These are phyloP conservation scores for Blastobotrys chiropterorum DNA, from an alignment of 805 yeast genomes.

Conservation along the genomic window DNA sequence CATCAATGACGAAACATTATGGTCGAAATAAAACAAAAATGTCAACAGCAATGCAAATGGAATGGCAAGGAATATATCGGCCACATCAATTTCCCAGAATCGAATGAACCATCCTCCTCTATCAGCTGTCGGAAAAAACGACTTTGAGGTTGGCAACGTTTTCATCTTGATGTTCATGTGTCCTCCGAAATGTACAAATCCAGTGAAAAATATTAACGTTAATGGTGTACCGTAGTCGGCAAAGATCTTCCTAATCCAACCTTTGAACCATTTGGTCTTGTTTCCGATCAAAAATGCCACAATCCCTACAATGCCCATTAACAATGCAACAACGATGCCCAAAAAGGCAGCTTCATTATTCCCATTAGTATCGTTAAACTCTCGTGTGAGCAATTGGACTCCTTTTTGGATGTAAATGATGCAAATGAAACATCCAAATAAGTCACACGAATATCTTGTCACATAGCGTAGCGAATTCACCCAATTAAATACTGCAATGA, in stretches of 20 bases:
- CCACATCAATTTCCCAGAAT: constrained; percentile 68
- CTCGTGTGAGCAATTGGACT: constrained; percentile 68
- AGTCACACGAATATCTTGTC: constrained; percentile 81
- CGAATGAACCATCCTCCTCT: constrained; percentile 73
- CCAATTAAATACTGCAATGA: constrained; percentile 63
- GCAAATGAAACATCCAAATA: constrained; percentile 87
- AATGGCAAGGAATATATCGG: constrained; percentile 77
- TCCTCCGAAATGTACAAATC: constrained; percentile 89
- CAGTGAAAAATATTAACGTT: constrained; percentile 83
- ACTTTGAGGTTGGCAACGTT: constrained; percentile 58
- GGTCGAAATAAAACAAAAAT: constrained; percentile 85
- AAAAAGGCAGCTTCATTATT: constrained; percentile 53
- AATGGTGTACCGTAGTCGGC: constrained; percentile 84
- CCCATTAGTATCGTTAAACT: constrained; percentile 54
- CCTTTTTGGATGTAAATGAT: constrained; percentile 88
- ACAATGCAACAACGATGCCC: constrained; percentile 63
- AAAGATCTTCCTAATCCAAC: constrained; percentile 55
- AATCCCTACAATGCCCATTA: constrained; percentile 77
- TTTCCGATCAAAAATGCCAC: constrained; percentile 52
- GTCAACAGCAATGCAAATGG: constrained; percentile 90
- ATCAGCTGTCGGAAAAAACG: constrained; percentile 73
- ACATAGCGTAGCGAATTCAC: constrained; percentile 64
- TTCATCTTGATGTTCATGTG: constrained; percentile 52
- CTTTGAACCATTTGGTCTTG: constrained; percentile 55
- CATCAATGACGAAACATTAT: constrained; percentile 88